Evolutionary conservation across 2,329 filamentous ascomycete genomes (phyloP), one percentile per base, ranked within the genome.

Genomic region (Gyromitra esculenta): DNA sequence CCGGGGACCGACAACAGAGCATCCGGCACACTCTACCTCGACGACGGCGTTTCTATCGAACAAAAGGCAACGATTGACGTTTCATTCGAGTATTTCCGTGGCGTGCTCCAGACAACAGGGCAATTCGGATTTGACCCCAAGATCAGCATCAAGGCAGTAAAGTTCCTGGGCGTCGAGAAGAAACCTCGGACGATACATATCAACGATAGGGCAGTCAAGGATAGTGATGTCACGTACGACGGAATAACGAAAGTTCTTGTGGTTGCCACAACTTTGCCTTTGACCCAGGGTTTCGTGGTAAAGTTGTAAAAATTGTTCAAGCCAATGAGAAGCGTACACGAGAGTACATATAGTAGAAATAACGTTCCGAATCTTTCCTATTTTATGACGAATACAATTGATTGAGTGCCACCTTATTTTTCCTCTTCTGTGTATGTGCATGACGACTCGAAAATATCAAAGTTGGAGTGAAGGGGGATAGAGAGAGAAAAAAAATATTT

Each of bases 1-100:
- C 87, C 91, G 0, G 89, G 87, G 5, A 81, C 82, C 0, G 84
- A 91, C 66, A 91, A 90, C 1, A 88, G 84, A 5, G 93, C 93
- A 0, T 82, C 81, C 0, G 93, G 93, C 0, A 85, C 86, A 66
- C 85, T 96, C 73, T 96, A 94, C 82, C 84, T 96, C 4, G 93
- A 96, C 79, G 92, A 96, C 77, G 93, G 93, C 7, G 89, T 90
- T 75, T 89, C 87, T 35, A 80, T 94, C 64, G 84, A 88, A 75
- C 91, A 92, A 82, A 77, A 83, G 1, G 82, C 80, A 0, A 88
- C 86, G n/a, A 88, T 86, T 5, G 84, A 88, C 71, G 85, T 94
- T 67, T 82, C 84, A 13, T 92, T 94, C 79, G 80, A 82, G 7
- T 94, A 89, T 81, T 83, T 86, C 59, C 82, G 86, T 1, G 87